A percentile compares a stretch with the other conserved stretches of the same genome.
phyloP scores from a whole-genome alignment of 129 eudicot species.

The Lonicera japonica region DNA sequence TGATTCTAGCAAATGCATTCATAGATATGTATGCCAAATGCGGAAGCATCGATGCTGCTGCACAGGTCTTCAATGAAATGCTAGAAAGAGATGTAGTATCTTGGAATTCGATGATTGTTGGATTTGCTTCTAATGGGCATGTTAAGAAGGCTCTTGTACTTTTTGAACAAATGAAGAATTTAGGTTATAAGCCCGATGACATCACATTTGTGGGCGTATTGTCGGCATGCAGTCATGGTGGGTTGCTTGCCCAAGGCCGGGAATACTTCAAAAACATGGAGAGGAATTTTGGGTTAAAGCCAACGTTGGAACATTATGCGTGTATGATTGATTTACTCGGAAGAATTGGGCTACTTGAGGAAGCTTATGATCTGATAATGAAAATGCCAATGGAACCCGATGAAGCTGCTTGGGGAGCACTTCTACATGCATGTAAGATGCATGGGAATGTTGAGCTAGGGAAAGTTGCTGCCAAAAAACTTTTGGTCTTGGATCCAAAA shows the following conservation, averaged over 20 bases:
- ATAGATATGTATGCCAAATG: slow-evolving; percentile 51
- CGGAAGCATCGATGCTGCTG: slow-evolving; percentile 37
- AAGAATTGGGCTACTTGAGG: slow-evolving; percentile 33
- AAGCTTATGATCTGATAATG: slow-evolving; percentile 31
- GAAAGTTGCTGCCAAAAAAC: slow-evolving; percentile 38
- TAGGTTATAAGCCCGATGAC: slow-evolving; percentile 34
- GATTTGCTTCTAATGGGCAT: slow-evolving; percentile 40
- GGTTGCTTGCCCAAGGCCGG: slow-evolving; percentile 33
- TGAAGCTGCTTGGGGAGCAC: slow-evolving; percentile 50
- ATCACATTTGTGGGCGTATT: slow-evolving; percentile 44
- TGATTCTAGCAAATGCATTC: slow-evolving; percentile 34
- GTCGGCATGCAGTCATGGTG: slow-evolving; percentile 49
- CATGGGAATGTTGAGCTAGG: slow-evolving; percentile 44
- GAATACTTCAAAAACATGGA: slow-evolving; percentile 26
- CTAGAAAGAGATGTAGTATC: slow-evolving; percentile 34
- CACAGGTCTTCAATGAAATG: slow-evolving; percentile 33
- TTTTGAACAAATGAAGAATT: slow-evolving; percentile 29
- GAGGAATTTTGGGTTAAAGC: slow-evolving; percentile 19
- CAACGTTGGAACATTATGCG: slow-evolving; percentile 39
- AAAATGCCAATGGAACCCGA: slow-evolving; percentile 44
- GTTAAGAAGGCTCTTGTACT: slow-evolving; percentile 28
- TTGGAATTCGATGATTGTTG: slow-evolving; percentile 45
- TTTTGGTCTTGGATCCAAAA: slow-evolving; percentile 27
- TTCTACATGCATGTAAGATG: slow-evolving; percentile 39
- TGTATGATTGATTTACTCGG: slow-evolving; percentile 49